These are phyloP conservation scores for Astrothelium macrocarpum DNA, from an alignment of 495 filamentous ascomycete genomes.

Conservation along the genomic window DNA sequence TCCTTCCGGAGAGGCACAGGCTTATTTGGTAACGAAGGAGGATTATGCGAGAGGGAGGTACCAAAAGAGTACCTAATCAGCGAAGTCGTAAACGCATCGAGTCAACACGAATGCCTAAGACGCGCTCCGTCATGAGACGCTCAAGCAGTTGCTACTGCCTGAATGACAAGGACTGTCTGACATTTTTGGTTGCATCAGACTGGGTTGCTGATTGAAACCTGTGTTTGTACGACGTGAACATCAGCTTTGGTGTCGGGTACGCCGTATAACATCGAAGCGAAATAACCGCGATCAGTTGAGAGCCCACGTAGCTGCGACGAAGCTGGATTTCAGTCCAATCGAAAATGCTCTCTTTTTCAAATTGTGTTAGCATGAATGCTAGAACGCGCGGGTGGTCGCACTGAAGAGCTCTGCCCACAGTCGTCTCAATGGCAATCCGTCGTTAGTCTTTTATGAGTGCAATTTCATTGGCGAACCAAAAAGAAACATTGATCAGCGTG, in stretches of 20 bases:
- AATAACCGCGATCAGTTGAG: background rate
- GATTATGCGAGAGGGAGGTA: background rate
- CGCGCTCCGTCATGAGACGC: too few species aligned
- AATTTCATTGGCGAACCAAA: too few species aligned
- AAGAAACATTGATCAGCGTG: too few species aligned
- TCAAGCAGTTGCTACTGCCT: background rate
- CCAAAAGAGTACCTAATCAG: background rate
- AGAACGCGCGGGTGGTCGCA: too few species aligned
- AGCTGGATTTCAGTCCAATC: background rate
- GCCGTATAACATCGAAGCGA: background rate
- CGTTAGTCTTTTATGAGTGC: too few species aligned
- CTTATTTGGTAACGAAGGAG: background rate
- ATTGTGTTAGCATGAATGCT: too few species aligned
- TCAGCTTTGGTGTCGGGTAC: background rate
- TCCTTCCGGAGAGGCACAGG: background rate
- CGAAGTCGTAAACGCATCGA: too few species aligned
- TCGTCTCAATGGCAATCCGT: too few species aligned
- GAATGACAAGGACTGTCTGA: background rate
- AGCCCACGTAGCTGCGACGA: background rate
- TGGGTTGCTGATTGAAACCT: background rate
- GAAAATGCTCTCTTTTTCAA: background rate
- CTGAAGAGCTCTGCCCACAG: too few species aligned
- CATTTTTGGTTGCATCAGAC: background rate
- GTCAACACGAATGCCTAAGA: too few species aligned
- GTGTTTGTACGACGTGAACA: background rate